Base-by-base conservation (phyloP, 2,329 filamentous ascomycete species). In the Arthrobotrys sinensis region DNA sequence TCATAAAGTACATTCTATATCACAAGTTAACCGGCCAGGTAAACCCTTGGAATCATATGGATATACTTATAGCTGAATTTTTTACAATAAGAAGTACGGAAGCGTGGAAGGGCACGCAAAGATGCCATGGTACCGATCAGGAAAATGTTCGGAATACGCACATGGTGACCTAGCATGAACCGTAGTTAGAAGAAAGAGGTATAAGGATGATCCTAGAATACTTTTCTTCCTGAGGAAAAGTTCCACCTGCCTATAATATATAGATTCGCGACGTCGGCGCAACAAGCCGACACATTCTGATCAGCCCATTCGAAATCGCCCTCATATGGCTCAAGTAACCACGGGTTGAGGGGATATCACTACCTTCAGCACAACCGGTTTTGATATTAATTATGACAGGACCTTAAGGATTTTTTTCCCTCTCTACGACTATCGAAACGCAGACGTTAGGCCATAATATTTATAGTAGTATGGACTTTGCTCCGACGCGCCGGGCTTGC, bases 31-130 rank as follows among this genome's bases (percentile, higher is more conserved):
- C n/a, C 19, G 21, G 6, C 52, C 21, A 43, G 36, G 19, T 12
- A 16, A 60, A 28, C 24, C 19, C 34, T 43, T 60, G 36, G 36
- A 28, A 43, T 60, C 32, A 38, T 57, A 2, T 57, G 32, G 52
- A 57, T 43, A 60, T 43, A 60, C n/a, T 28, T 43, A 28, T 43
- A 43, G 10, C 11, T 24, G 24, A 19, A 28, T 40, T 60, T 40
- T 60, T 43, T 60, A 60, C 55, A 60, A 60, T 43, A 10, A 14
- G 14, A 60, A 28, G 34, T 43, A 4, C 11, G 55, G 55, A 60
- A 43, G 6, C 53, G 16, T 43, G 16, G 21, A 8, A 32, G 11
- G 4, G 19, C 0, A 28, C 43, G 12, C 55, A 24, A 28, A 34
- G 55, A 14, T 43, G 10, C 32, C 52, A 57, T 57, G 32, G 34